These are phyloP conservation scores for Onygenales sp. DNA, from an alignment of 2,329 filamentous ascomycete species.

Conservation along the genomic window DNA sequence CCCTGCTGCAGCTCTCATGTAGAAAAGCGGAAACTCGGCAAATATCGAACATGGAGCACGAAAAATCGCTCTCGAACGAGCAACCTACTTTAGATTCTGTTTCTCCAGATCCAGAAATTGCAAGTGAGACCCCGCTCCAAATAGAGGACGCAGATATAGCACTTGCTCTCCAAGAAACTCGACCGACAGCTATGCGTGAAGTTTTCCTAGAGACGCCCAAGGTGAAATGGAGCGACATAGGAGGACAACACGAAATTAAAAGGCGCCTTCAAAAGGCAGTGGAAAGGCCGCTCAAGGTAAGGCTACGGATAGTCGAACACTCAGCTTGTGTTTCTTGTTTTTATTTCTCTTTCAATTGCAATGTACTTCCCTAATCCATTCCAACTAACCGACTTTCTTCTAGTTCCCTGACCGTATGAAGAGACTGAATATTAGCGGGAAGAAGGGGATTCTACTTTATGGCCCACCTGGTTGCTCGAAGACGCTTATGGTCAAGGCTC, in stretches of 20 bases:
- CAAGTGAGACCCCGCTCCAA: slow-evolving; percentile 11
- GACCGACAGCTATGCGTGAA: slow-evolving; percentile 79
- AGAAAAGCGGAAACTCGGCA: slow-evolving; percentile 29
- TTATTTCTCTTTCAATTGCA: no score
- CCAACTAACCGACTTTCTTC: not conserved
- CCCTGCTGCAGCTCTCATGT: slow-evolving; percentile 49
- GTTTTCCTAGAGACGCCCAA: slow-evolving; percentile 82
- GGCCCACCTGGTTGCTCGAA: slow-evolving; percentile 93
- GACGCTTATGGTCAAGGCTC: slow-evolving; percentile 80
- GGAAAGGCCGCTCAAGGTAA: slow-evolving; percentile 48
- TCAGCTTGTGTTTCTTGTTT: no score
- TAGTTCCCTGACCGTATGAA: slow-evolving; percentile 43
- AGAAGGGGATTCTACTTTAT: slow-evolving; percentile 80
- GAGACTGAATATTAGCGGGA: slow-evolving; percentile 46
- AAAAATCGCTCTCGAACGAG: not conserved
- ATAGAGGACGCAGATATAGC: slow-evolving; percentile 28
- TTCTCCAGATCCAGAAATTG: slow-evolving; percentile 10
- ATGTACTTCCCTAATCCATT: no score
- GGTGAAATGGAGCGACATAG: slow-evolving; percentile 78
- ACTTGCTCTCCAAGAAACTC: slow-evolving; percentile 56
- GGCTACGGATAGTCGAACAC: not conserved
- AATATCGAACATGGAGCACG: slow-evolving; percentile 8
- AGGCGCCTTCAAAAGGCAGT: slow-evolving; percentile 51
- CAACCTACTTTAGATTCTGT: not conserved
- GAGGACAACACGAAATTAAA: slow-evolving; percentile 72